phyloP scores from a whole-genome alignment of 257 asterid species.

The Nicotiana otophora region DNA sequence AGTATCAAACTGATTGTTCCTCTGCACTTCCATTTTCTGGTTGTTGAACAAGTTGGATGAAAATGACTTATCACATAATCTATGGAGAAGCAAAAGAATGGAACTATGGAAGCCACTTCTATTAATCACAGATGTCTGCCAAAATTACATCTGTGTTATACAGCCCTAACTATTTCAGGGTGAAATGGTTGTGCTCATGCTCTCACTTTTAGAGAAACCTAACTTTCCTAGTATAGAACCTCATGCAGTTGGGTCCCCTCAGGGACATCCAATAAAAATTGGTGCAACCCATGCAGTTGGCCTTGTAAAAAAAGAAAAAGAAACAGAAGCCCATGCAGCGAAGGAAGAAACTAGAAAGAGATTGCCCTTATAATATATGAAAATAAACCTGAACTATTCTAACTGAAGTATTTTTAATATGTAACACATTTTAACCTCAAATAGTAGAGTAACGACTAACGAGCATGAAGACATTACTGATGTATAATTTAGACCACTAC shows the following conservation, averaged over 20 bases:
- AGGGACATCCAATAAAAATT: background rate
- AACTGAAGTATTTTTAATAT: background rate
- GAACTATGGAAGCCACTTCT: background rate
- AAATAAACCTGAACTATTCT: background rate
- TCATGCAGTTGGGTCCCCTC: background rate
- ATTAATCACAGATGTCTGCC: background rate
- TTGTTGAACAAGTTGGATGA: background rate
- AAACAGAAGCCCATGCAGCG: background rate
- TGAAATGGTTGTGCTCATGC: background rate
- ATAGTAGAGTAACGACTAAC: background rate
- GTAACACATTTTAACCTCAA: background rate
- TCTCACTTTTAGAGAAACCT: background rate
- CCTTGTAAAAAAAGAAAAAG: background rate
- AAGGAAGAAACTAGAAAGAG: constrained; percentile 5
- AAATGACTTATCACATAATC: background rate
- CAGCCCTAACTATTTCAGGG: background rate
- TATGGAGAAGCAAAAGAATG: background rate
- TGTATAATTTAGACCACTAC: background rate
- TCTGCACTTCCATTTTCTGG: background rate
- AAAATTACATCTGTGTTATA: background rate
- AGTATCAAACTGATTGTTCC: background rate
- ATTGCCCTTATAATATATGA: background rate
- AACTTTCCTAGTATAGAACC: background rate
- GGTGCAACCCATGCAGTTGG: background rate
- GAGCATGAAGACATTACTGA: background rate